Conservation (phyloP, 106 monocot genomes). For the Ottelia alismoides region DNA sequence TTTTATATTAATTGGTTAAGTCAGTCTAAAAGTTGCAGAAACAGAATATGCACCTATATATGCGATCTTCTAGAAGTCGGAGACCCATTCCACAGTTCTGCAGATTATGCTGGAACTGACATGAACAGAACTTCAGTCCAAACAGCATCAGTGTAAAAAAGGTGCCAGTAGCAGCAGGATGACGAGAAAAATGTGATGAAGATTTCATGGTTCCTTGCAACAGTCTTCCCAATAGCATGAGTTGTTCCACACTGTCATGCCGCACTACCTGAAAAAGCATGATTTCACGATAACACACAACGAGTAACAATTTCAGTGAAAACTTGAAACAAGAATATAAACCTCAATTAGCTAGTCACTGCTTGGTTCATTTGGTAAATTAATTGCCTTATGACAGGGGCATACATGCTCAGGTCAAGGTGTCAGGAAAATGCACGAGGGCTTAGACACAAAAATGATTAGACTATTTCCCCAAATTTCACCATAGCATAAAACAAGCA, state of each 20-base stretch:
- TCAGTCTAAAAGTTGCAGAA: not conserved
- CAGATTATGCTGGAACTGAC: constrained; percentile 71
- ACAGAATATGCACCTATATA: constrained; percentile 49
- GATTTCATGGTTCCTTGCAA: constrained; percentile 98
- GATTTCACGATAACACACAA: too few species aligned
- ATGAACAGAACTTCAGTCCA: constrained; percentile 88
- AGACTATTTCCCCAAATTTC: too few species aligned
- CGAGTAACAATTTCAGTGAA: too few species aligned
- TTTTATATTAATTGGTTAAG: too few species aligned
- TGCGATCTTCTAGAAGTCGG: constrained; percentile 76
- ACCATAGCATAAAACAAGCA: too few species aligned
- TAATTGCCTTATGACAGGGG: too few species aligned
- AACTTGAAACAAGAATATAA: too few species aligned
- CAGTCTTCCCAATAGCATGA: constrained; percentile 82
- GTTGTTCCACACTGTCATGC: constrained; percentile 95
- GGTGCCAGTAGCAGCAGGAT: constrained; percentile 93
- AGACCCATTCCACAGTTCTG: constrained; percentile 64
- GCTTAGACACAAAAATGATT: too few species aligned
- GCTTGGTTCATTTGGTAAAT: too few species aligned
- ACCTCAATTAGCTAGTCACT: too few species aligned
- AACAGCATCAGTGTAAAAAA: constrained; percentile 98
- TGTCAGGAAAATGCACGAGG: too few species aligned
- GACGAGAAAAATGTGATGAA: constrained; percentile 66
- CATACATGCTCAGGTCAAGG: too few species aligned
- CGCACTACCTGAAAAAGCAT: constrained; percentile 68